These are phyloP conservation scores for Aspergillus persii DNA, from an alignment of 2,329 filamentous ascomycete genomes.

Conservation along the genomic window DNA sequence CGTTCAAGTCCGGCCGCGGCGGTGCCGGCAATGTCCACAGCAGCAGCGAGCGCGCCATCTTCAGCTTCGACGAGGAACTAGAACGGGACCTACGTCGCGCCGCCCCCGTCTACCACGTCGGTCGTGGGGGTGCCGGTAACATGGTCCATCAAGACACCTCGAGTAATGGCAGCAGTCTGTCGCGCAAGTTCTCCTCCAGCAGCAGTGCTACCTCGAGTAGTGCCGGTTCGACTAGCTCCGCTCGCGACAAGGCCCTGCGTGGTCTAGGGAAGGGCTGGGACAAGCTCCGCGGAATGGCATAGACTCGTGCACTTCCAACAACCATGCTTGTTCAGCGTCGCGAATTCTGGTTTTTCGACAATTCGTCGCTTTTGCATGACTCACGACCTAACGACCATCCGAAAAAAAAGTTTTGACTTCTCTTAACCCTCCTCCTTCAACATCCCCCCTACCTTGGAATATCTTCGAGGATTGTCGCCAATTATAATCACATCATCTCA, in stretches of 20 bases:
- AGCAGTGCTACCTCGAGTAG: constrained; percentile 38
- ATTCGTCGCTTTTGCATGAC: constrained; percentile 12
- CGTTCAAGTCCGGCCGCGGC: constrained; percentile 51
- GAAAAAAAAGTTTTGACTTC: constrained; percentile 27
- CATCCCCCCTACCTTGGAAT: not conserved
- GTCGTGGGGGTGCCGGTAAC: constrained; percentile 62
- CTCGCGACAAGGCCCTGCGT: constrained; percentile 35
- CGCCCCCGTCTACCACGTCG: constrained; percentile 63
- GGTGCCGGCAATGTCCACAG: constrained; percentile 56
- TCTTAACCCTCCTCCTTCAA: not conserved
- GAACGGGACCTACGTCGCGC: constrained; percentile 55
- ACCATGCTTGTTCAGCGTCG: not conserved
- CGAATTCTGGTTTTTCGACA: not conserved
- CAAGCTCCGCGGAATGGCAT: constrained; percentile 38
- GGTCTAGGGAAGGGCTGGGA: constrained; percentile 42
- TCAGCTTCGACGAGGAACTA: constrained; percentile 67
- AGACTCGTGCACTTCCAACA: constrained; percentile 13
- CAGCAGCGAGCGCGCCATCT: constrained; percentile 57
- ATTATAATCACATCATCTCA: constrained; percentile 6
- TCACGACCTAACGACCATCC: constrained; percentile 22
- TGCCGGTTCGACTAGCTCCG: constrained; percentile 33
- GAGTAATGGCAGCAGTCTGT: constrained; percentile 26
- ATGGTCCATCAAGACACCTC: constrained; percentile 32
- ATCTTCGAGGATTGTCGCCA: not conserved
- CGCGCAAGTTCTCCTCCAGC: constrained; percentile 36